phyloP scores from a whole-genome alignment of 441 rosid species.

The Populus tomentosa region DNA sequence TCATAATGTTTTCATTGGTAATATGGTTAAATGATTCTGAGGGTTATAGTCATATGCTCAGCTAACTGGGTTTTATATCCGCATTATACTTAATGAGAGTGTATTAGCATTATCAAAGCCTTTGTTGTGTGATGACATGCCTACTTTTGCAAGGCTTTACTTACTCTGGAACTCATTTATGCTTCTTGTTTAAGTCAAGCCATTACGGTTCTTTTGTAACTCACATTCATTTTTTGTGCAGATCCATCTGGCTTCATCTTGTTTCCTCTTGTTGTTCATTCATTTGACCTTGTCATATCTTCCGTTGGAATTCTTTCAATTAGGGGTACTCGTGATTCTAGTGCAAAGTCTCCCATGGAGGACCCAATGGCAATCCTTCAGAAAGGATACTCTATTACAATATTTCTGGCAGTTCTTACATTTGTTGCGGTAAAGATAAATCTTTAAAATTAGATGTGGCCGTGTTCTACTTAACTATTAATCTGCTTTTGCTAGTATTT shows the following conservation, averaged over 20 bases:
- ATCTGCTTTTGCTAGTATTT: neutral
- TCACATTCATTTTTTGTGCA: constrained; percentile 39
- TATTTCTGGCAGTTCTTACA: constrained; percentile 83
- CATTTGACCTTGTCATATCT: constrained; percentile 92
- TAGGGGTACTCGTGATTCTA: constrained; percentile 72
- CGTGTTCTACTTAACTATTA: constrained; percentile 11
- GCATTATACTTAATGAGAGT: neutral
- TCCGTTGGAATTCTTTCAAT: constrained; percentile 94
- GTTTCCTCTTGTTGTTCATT: constrained; percentile 97
- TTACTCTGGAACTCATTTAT: neutral
- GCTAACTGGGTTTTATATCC: neutral
- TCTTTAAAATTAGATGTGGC: constrained; percentile 11
- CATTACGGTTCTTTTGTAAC: constrained; percentile 11
- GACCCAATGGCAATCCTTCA: constrained; percentile 98
- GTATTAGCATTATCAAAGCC: neutral
- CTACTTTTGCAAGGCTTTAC: neutral
- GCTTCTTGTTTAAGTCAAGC: neutral
- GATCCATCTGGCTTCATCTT: constrained; percentile 97
- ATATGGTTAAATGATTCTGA: neutral
- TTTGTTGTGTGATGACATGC: neutral
- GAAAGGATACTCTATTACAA: constrained; percentile 91
- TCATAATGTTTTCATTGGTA: neutral
- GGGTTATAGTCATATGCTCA: neutral
- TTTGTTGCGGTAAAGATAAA: constrained; percentile 75
- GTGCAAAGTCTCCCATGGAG: constrained; percentile 70